Conservation (phyloP, 2,329 filamentous ascomycete genomes). For the Apiospora sp. region DNA sequence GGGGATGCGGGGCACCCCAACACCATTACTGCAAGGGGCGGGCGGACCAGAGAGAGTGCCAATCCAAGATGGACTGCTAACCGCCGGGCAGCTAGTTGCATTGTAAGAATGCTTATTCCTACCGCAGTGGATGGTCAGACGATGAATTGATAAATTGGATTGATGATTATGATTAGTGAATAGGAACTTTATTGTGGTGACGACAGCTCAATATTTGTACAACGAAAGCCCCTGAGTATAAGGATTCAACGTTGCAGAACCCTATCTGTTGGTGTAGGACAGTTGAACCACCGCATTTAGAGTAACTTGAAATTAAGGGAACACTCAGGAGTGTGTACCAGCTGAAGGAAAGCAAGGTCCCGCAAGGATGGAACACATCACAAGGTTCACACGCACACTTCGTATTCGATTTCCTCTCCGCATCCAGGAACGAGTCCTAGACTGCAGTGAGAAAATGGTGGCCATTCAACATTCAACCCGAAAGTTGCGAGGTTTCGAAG, state of each 20-base stretch:
- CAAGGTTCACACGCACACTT: neutral
- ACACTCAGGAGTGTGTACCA: neutral
- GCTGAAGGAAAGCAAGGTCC: neutral
- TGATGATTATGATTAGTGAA: neutral
- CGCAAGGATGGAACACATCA: neutral
- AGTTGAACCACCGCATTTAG: neutral
- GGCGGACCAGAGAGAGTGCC: neutral
- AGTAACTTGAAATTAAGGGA: neutral
- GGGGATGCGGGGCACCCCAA: neutral
- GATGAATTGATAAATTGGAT: neutral
- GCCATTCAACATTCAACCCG: slow-evolving; percentile 36
- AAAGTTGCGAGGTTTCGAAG: slow-evolving; percentile 26
- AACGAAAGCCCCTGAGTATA: neutral
- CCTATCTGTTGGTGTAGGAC: neutral
- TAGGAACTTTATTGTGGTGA: neutral
- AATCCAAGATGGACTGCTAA: neutral
- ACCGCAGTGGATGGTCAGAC: neutral
- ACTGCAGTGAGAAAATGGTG: slow-evolving; percentile 61
- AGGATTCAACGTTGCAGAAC: neutral
- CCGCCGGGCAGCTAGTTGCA: neutral
- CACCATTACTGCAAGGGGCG: neutral
- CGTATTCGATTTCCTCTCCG: slow-evolving; percentile 52
- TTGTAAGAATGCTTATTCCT: neutral
- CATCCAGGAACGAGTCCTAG: slow-evolving; percentile 53
- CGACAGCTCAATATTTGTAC: neutral